Conservation (phyloP, 208 protist species). For the Trypanosoma scelopori region DNA sequence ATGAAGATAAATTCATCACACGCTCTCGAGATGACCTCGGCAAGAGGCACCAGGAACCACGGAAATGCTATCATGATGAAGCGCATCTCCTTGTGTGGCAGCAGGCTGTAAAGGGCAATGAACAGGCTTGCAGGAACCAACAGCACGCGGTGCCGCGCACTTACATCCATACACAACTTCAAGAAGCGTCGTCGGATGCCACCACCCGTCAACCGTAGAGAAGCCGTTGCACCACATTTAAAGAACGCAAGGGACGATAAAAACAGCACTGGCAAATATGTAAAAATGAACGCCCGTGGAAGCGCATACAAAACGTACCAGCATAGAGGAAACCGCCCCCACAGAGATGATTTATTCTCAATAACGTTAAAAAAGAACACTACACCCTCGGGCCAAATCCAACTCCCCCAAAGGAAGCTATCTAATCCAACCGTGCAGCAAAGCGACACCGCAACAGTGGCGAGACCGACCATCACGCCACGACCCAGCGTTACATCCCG, state of each 20-base stretch:
- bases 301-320: conserved; percentile 91
- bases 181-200: conserved; percentile 3
- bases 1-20: conserved; percentile 14
- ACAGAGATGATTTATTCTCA: conserved; percentile 79
- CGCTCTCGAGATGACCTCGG: conserved; percentile 31
- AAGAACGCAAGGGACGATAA: conserved; percentile 21
- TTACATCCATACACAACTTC: conserved; percentile 2
- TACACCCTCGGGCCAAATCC: conserved; percentile 90
- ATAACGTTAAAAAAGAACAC: conserved; percentile 92
- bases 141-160: conserved; percentile 6
- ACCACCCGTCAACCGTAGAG: too few relatives aligned
- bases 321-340: conserved; percentile 68
- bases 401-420: conserved; percentile 76
- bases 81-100: conserved; percentile 94
- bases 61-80: conserved; percentile 92
- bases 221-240: too few relatives aligned
- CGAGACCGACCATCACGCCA: conserved; percentile 29
- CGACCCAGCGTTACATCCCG: conserved; percentile 13
- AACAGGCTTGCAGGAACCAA: conserved; percentile 53
- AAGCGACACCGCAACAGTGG: conserved; percentile 22
- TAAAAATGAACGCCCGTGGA: conserved; percentile 58
- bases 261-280: conserved; percentile 32
- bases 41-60: conserved; percentile 63
- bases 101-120: conserved; percentile 74
- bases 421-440: conserved; percentile 60